Conservation (phyloP, 2,329 filamentous ascomycete genomes). For the Aureobasidium lini region DNA sequence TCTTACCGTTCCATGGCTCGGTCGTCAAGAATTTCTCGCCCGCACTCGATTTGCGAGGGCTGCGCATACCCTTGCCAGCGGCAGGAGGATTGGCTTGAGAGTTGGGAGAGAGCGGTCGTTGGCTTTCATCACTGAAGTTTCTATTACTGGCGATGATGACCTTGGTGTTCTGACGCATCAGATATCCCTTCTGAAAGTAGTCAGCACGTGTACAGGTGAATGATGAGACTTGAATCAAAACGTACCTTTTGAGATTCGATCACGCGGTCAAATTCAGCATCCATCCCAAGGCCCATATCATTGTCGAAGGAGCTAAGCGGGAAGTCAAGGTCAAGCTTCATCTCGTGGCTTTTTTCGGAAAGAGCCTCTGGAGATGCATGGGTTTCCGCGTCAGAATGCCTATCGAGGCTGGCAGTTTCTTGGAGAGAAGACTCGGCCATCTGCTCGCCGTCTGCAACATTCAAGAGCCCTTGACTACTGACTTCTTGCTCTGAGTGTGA, state of each 20-base stretch:
- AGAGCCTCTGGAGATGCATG: not conserved
- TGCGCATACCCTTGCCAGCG: slow-evolving; percentile 46
- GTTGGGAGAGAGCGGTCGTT: slow-evolving; percentile 32
- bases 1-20: slow-evolving; percentile 88
- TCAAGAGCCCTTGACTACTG: not conserved
- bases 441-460: not conserved
- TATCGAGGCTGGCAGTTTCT: slow-evolving; percentile 18
- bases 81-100: slow-evolving; percentile 18
- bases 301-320: slow-evolving; percentile 62
- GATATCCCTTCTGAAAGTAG: slow-evolving; percentile 77
- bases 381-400: slow-evolving; percentile 13
- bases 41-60: slow-evolving; percentile 70
- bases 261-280: slow-evolving; percentile 88
- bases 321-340: slow-evolving; percentile 54
- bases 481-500: slow-evolving; percentile 15
- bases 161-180: slow-evolving; percentile 98
- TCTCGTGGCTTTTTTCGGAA: slow-evolving; percentile 16
- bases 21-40: slow-evolving; percentile 79
- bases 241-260: slow-evolving; percentile 96
- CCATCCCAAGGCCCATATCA: slow-evolving; percentile 74
- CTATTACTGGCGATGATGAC: slow-evolving; percentile 81
- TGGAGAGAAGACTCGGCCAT: slow-evolving; percentile 14
- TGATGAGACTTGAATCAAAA: slow-evolving; percentile 25
- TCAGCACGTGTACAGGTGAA: not conserved
- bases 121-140: slow-evolving; percentile 45